A percentile compares a stretch with the other conserved stretches of the same genome.
Evolutionary conservation across 2,329 filamentous ascomycete species (phyloP).

Genomic region (Chaetomium sp.): DNA sequence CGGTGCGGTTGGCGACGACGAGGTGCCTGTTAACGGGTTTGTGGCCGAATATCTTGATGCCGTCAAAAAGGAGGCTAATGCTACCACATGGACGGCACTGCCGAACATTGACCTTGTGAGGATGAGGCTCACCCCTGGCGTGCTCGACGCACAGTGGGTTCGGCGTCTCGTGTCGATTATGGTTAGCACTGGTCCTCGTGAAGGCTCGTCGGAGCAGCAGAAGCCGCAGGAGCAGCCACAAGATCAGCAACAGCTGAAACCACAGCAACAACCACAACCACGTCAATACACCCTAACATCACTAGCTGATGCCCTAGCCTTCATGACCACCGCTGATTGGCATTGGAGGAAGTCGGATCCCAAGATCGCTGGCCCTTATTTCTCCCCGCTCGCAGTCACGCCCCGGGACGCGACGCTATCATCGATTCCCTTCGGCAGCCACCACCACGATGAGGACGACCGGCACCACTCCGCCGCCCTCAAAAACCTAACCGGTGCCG

Average conservation of each 20-base stretch:
- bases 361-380: conserved; percentile 24
- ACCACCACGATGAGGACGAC: neutral
- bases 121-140: conserved; percentile 14
- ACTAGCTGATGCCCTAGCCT: conserved; percentile 24
- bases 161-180: conserved; percentile 28
- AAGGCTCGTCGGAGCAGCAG: no score
- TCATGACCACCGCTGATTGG: conserved; percentile 24
- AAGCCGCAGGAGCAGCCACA: no score
- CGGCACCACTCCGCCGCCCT: neutral
- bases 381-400: conserved; percentile 19
- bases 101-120: no score
- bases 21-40: no score
- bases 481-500: conserved; percentile 27
- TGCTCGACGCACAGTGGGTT: conserved; percentile 30
- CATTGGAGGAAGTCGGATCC: conserved; percentile 23
- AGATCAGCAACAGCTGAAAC: no score
- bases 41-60: no score
- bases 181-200: conserved; percentile 14
- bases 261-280: no score
- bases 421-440: neutral
- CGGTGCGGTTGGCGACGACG: conserved; percentile 19
- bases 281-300: conserved; percentile 8
- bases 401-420: neutral
- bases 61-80: no score
- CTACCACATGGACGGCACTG: no score